These are phyloP conservation scores for Wickerhamomyces chaumierensis DNA, from an alignment of 805 yeast genomes.

Conservation along the genomic window DNA sequence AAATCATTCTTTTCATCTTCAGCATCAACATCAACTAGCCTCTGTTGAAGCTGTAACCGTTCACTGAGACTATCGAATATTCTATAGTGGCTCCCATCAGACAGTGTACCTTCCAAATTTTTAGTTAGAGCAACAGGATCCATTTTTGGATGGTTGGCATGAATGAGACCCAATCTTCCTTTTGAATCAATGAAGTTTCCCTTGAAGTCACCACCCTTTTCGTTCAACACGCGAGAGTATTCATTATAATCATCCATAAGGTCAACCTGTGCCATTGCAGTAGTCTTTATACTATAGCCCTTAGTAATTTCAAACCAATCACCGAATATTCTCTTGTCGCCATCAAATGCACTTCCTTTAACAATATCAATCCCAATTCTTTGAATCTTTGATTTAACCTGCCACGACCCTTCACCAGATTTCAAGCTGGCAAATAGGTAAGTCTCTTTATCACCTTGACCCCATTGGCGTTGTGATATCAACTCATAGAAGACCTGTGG, in stretches of 20 bases:
- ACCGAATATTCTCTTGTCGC: neutral
- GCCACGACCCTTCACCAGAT: neutral
- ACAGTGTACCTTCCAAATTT: neutral
- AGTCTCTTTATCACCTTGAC: slow-evolving; percentile 72
- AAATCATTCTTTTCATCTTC: neutral
- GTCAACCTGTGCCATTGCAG: neutral
- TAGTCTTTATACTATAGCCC: neutral
- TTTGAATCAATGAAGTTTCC: neutral
- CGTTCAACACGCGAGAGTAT: neutral
- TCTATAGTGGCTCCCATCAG: neutral
- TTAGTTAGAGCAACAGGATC: neutral
- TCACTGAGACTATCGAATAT: neutral
- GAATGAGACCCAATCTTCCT: neutral
- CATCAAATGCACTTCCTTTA: neutral
- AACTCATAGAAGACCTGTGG: slow-evolving; percentile 57
- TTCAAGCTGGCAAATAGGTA: slow-evolving; percentile 41
- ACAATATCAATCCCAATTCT: neutral
- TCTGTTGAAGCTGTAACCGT: neutral
- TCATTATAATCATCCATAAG: neutral
- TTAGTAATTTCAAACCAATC: neutral
- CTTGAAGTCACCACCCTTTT: neutral
- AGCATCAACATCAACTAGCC: too few species aligned
- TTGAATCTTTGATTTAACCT: neutral
- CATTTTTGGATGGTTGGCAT: neutral
- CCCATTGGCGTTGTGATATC: slow-evolving; percentile 60